phyloP scores from a whole-genome alignment of 495 filamentous ascomycete species.

The Barbatosphaeria neglecta region DNA sequence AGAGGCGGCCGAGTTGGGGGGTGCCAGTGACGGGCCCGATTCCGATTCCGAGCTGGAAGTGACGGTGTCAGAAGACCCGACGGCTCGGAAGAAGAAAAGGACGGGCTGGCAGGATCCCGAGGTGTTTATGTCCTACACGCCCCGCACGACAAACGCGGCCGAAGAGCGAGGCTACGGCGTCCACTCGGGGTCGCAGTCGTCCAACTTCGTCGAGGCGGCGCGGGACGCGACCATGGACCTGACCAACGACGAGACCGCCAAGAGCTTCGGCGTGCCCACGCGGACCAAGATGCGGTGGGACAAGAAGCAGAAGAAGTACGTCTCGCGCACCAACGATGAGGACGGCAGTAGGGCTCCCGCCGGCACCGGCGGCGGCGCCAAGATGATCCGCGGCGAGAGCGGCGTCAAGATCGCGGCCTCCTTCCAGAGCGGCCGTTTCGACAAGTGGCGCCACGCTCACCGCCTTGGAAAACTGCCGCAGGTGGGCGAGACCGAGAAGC shows the following conservation, averaged over 20 bases:
- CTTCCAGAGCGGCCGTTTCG: slow-evolving; percentile 89
- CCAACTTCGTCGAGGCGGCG: slow-evolving; percentile 73
- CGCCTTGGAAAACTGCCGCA: slow-evolving; percentile 64
- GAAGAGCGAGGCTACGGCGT: slow-evolving; percentile 91
- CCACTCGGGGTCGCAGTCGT: slow-evolving; percentile 58
- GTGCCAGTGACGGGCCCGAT: slow-evolving; percentile 53
- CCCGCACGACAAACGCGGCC: slow-evolving; percentile 57
- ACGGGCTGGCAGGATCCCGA: slow-evolving; percentile 69
- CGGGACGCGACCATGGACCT: slow-evolving; percentile 82
- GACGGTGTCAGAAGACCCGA: slow-evolving; percentile 59
- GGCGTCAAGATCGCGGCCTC: slow-evolving; percentile 90
- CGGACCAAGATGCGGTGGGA: slow-evolving; percentile 82
- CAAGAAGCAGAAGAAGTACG: slow-evolving; percentile 93
- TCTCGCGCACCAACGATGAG: slow-evolving; percentile 78
- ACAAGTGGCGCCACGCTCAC: slow-evolving; percentile 79
- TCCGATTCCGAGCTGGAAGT: slow-evolving; percentile 71
- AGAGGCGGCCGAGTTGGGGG: slow-evolving; percentile 19
- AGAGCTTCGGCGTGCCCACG: slow-evolving; percentile 60
- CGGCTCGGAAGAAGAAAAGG: slow-evolving; percentile 33
- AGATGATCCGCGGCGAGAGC: slow-evolving; percentile 77
- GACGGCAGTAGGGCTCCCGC: slow-evolving; percentile 84
- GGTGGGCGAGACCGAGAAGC: slow-evolving; percentile 66
- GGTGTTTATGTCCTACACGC: slow-evolving; percentile 91
- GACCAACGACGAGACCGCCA: slow-evolving; percentile 67
- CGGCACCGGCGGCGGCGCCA: no score